Evolutionary conservation across 257 asterid species (phyloP).

Genomic region (Cruciata laevipes): DNA sequence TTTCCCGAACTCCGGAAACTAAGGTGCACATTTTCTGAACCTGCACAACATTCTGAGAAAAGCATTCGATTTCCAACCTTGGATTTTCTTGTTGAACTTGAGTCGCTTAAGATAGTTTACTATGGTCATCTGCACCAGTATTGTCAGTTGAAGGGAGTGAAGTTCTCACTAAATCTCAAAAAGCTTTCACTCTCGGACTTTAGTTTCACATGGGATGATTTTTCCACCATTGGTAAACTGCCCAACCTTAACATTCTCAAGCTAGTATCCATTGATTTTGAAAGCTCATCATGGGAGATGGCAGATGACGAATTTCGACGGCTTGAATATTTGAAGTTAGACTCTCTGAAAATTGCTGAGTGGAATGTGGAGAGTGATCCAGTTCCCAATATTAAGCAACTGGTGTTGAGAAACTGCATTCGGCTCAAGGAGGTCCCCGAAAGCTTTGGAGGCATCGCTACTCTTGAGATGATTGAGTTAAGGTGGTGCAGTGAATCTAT

Average conservation of each 20-base stretch:
- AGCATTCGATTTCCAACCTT: not conserved
- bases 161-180: constrained; percentile 1
- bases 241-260: constrained; percentile 2
- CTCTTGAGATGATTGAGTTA: constrained; percentile 5
- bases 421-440: constrained; percentile 3
- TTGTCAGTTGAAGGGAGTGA: not conserved
- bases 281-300: constrained; percentile 5
- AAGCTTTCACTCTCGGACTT: constrained; percentile 4
- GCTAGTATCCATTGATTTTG: not conserved
- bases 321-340: constrained; percentile 7
- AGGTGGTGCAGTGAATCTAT: not conserved
- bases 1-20: constrained; percentile 2
- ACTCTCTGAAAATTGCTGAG: not conserved
- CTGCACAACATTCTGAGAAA: not conserved
- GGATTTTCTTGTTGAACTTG: constrained; percentile 2
- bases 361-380: constrained; percentile 11
- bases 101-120: constrained; percentile 10
- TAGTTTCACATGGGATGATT: constrained; percentile 1
- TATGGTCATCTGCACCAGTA: not conserved
- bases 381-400: constrained; percentile 2
- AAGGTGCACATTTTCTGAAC: not conserved
- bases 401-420: constrained; percentile 3
- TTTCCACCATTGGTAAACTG: not conserved
- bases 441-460: not conserved
- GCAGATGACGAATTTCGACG: not conserved